Evolutionary conservation across 176 grass and related monocot genomes (phyloP).

Genomic region (Carex littledalei): DNA sequence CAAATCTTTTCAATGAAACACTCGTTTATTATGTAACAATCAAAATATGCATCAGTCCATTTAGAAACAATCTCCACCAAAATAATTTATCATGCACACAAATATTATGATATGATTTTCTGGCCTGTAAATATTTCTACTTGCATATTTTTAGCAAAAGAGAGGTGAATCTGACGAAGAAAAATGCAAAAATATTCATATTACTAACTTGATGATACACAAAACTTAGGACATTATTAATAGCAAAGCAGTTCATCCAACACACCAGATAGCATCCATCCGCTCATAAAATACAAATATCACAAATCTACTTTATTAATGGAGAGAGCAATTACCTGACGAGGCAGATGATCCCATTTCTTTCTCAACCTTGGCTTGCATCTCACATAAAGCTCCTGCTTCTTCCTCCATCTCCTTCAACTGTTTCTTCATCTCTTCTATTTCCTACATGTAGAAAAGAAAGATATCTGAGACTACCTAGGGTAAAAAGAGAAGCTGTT

Average conservation of each 20-base stretch:
- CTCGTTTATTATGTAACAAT: too few species aligned
- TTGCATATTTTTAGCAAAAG: not conserved
- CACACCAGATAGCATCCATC: not conserved
- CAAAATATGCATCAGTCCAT: too few species aligned
- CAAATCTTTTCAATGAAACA: too few species aligned
- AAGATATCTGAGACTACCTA: not conserved
- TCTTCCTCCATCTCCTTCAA: slow-evolving; percentile 39
- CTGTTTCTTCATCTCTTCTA: slow-evolving; percentile 37
- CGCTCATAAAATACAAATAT: not conserved
- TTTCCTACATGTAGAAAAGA: slow-evolving; percentile 11
- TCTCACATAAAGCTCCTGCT: slow-evolving; percentile 32
- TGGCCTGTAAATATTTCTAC: too few species aligned
- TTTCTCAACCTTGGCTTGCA: slow-evolving; percentile 37
- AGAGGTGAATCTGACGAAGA: not conserved
- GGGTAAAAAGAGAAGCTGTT: not conserved
- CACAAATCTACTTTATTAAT: not conserved
- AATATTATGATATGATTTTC: too few species aligned
- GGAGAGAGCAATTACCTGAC: slow-evolving; percentile 6
- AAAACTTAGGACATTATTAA: not conserved
- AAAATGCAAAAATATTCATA: not conserved
- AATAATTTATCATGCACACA: too few species aligned
- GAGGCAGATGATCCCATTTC: slow-evolving; percentile 24
- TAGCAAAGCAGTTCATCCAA: not conserved
- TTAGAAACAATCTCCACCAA: too few species aligned
- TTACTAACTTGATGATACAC: not conserved